Evolutionary conservation across 129 eudicot species (phyloP).

Genomic region (Helianthus tuberosus): DNA sequence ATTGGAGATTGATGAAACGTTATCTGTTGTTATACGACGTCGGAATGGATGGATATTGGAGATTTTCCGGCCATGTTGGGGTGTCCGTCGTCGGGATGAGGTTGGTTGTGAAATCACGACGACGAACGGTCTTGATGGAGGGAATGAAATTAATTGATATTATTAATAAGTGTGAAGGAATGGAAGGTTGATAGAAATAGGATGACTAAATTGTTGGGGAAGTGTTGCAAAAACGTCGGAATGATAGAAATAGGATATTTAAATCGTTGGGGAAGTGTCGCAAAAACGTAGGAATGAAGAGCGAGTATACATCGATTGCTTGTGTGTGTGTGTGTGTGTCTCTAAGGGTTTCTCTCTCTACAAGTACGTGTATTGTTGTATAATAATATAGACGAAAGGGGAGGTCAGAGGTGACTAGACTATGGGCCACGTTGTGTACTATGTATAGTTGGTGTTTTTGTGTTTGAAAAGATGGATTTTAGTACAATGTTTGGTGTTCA

Average conservation of each 20-base stretch:
- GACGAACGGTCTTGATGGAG: conserved; percentile 13
- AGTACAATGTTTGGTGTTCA: background rate
- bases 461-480: background rate
- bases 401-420: conserved; percentile 11
- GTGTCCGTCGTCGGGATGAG: conserved; percentile 18
- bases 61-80: conserved; percentile 26
- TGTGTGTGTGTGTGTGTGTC: background rate
- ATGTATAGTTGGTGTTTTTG: background rate
- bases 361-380: no score
- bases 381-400: no score
- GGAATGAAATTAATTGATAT: conserved; percentile 9
- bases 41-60: conserved; percentile 1
- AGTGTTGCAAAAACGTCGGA: conserved; percentile 20
- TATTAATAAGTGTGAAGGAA: conserved; percentile 8
- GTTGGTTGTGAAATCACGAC: background rate
- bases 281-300: conserved; percentile 21
- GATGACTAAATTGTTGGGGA: conserved; percentile 30
- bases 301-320: no score
- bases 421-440: conserved; percentile 10
- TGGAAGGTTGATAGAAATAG: conserved; percentile 29
- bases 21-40: background rate
- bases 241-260: conserved; percentile 23
- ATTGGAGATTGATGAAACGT: no score
- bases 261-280: conserved; percentile 27
- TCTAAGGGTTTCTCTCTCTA: background rate